Base-by-base conservation (phyloP, 495 filamentous ascomycete genomes). In the Neurospora tetrasperma region DNA sequence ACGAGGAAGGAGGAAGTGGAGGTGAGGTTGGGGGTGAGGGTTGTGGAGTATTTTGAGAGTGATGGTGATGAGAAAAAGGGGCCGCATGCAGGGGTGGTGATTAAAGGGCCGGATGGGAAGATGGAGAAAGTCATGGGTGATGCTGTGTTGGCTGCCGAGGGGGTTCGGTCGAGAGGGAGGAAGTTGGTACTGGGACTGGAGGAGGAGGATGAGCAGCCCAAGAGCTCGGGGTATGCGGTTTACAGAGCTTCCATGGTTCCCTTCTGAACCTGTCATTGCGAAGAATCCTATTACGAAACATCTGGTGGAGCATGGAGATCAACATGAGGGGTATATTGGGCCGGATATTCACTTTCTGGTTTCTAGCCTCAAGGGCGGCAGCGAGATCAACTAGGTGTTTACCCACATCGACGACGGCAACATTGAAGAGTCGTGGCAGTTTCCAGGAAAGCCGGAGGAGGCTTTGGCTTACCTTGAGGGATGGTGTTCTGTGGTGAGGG, bases 351-450 rank as follows among this genome's bases (percentile, higher is more conserved):
- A 91, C 79, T 89, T 90, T 78, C 83, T 91, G 69, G 88, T 88
- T 42, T 86, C 85, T 10, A 87, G 84, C 10, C 85, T 90, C 77
- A 90, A 90, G 80, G 84, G 85, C 70, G 89, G 89, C 1, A 83
- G 82, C 31, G 90, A 92, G 73, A 88, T 91, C 59, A 90, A 88
- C 73, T 92, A 90, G 90, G 90, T 91, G 18, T 86, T 90, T 42
- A 92, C 90, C 10, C 90, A 92, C 75, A 85, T 80, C 40, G 79
- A 80, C 31, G 78, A 80, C 44, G 78, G 78, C 3, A 79, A 80
- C 71, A 80, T 85, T 66, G 88, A 89, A 71, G 89, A 91, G 78
- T 87, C 85, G 42, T 91, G 89, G 89, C 86, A 86, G 69, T 86
- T 89, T 40, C 87, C 88, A 2, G 89, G 88, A 14, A 84, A 86